A percentile compares a stretch with the other conserved stretches of the same genome.
phyloP scores from a whole-genome alignment of 2,329 filamentous ascomycete genomes.

The Akanthomyces lecanii region DNA sequence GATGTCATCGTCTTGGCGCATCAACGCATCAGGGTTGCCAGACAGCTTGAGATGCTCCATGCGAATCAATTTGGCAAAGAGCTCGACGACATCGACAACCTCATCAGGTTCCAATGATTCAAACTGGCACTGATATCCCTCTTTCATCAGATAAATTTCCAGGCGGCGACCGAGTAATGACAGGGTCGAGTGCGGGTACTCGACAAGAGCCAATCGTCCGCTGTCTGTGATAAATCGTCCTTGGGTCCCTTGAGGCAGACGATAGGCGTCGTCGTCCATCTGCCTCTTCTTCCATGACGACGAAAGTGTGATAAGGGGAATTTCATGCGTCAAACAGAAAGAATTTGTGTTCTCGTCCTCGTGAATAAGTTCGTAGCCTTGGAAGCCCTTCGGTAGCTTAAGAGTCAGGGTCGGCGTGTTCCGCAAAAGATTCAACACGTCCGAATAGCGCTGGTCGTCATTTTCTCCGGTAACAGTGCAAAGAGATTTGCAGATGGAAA shows the following conservation, averaged over 20 bases:
- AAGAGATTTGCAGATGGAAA: slow-evolving; percentile 66
- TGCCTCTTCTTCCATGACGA: slow-evolving; percentile 42
- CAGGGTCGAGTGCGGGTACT: slow-evolving; percentile 75
- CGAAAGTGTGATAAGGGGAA: slow-evolving; percentile 57
- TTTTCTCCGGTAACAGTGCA: slow-evolving; percentile 33
- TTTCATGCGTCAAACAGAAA: slow-evolving; percentile 61
- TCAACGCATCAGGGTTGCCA: slow-evolving; percentile 30
- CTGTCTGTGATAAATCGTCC: slow-evolving; percentile 74
- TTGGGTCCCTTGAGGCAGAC: slow-evolving; percentile 60
- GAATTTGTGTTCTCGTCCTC: slow-evolving; percentile 84
- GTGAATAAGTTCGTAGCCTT: slow-evolving; percentile 69
- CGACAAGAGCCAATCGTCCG: slow-evolving; percentile 70
- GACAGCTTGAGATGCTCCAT: slow-evolving; percentile 40
- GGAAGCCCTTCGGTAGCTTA: slow-evolving; percentile 66
- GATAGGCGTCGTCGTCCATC: slow-evolving; percentile 49
- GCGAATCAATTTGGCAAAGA: slow-evolving; percentile 68
- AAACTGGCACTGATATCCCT: slow-evolving; percentile 49
- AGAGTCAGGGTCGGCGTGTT: slow-evolving; percentile 73
- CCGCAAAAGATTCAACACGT: slow-evolving; percentile 61
- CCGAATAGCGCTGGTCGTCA: slow-evolving; percentile 38
- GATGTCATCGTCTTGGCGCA: slow-evolving; percentile 38
- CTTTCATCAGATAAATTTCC: slow-evolving; percentile 60
- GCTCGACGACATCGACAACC: slow-evolving; percentile 66
- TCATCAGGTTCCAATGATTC: slow-evolving; percentile 55
- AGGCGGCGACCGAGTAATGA: slow-evolving; percentile 74